Base-by-base conservation (phyloP, 257 asterid species). In the Schizonepeta tenuifolia region DNA sequence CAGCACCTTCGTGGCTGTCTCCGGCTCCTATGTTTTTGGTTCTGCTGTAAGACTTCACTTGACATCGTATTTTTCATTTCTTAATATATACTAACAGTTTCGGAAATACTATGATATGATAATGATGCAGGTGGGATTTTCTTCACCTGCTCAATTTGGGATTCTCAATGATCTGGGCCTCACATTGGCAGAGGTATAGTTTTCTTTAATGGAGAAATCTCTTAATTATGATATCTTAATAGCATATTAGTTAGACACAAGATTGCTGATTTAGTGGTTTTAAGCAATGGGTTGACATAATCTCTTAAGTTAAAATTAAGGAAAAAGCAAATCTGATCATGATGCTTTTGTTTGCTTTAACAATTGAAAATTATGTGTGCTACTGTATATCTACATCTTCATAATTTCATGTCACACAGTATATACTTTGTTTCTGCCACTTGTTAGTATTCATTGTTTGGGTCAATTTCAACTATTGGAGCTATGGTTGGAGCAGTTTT, bases 21-120 rank as follows among this genome's bases (percentile, higher is more conserved):
- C 87, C 36, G 98, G 97, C 53, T 93, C 98, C 73, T 93, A 71
- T 70, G 96, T 83, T 62, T 87, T 93, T 78, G 98, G 98, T 65
- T 86, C 84, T 80, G 93, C 96, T 40, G 98, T 93, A 81, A 89
- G 93, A 13, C 2, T 78, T 57, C 40, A 14, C 38, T 21, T 24
- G 7, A 18, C 4, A 46, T 8, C 10, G 9, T 36, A 35, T 53
- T 53, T 20, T 54, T 4, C 6, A 54, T 54, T 47, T 14, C n/a
- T 44, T 50, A 2, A 18, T 50, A 17, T 50, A 17, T 17, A 21
- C 26, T 24, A 24, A 24, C 26, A 9, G 6, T 8, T 53, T 8
- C 0, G 0, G 31, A 44, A 46, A 55, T 56, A 28, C 33, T 20
- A 9, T 43, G 57, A 8, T 33, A 11, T 36, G n/a, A 64, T 36